Percentiles rank a stretch among this genome's conserved stretches.
Conservation (phyloP, 768 basidiomycete species). For the Agaricus subrufescens region DNA sequence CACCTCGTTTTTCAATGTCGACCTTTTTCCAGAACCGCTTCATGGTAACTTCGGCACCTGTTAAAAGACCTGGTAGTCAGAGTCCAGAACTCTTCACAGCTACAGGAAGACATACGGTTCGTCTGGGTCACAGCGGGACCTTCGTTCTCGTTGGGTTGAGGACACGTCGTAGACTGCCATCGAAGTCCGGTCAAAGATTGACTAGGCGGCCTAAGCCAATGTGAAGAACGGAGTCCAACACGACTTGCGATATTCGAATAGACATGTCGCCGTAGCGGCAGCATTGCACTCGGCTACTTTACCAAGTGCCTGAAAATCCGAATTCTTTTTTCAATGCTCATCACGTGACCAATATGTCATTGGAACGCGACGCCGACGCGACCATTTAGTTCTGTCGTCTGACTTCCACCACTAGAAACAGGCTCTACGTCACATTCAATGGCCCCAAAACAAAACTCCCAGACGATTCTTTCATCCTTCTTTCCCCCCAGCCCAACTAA, state of each 20-base stretch:
- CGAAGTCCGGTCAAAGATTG: slow-evolving; percentile 6
- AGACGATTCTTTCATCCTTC: slow-evolving; percentile 35
- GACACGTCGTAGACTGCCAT: slow-evolving; percentile 20
- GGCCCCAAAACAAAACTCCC: slow-evolving; percentile 18
- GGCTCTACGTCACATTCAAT: slow-evolving; percentile 7
- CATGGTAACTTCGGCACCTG: slow-evolving; percentile 83
- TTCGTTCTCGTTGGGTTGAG: slow-evolving; percentile 19
- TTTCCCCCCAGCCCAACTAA: slow-evolving; percentile 23
- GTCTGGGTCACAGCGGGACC: slow-evolving; percentile 53
- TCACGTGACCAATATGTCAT: background rate
- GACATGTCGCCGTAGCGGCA: slow-evolving; percentile 14
- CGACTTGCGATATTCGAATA: slow-evolving; percentile 4
- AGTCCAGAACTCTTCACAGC: no score
- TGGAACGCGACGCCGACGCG: background rate
- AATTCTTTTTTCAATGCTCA: no score
- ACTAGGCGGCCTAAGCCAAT: background rate
- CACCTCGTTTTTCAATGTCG: slow-evolving; percentile 56
- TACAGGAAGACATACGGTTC: slow-evolving; percentile 43
- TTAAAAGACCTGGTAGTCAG: background rate
- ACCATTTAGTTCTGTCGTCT: background rate
- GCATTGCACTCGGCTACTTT: background rate
- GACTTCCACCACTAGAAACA: background rate
- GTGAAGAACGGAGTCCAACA: background rate
- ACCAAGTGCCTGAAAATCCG: background rate
- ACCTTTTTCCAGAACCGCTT: slow-evolving; percentile 95